Percentiles rank a stretch among this genome's conserved stretches.
Conservation (phyloP, 495 filamentous ascomycete species). For the Elaphomyces granulatus region DNA sequence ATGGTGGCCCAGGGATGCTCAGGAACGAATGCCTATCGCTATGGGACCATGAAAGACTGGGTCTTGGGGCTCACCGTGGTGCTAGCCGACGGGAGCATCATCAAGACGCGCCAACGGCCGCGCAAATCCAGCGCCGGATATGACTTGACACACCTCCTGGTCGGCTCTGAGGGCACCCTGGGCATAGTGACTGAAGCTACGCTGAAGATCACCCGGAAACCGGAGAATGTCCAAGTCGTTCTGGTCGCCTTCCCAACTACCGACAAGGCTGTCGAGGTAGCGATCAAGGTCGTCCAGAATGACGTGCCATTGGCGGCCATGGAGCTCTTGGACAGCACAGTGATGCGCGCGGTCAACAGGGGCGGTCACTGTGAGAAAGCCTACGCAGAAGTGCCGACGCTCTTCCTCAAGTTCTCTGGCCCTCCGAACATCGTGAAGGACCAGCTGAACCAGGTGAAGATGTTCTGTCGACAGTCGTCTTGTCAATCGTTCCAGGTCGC, state of each 20-base stretch:
- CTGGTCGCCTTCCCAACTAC: constrained; percentile 69
- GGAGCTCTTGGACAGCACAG: constrained; percentile 85
- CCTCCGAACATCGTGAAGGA: constrained; percentile 65
- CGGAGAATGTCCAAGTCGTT: constrained; percentile 65
- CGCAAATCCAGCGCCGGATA: constrained; percentile 78
- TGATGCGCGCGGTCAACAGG: constrained; percentile 85
- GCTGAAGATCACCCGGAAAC: constrained; percentile 68
- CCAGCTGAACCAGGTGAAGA: constrained; percentile 58
- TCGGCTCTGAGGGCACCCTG: constrained; percentile 86
- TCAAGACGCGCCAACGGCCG: constrained; percentile 54
- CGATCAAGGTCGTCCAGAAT: constrained; percentile 60
- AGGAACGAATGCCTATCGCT: constrained; percentile 86
- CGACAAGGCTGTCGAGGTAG: constrained; percentile 66
- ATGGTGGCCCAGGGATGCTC: constrained; percentile 94
- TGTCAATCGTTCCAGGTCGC: constrained; percentile 70
- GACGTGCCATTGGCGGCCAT: constrained; percentile 79
- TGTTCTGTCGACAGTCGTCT: constrained; percentile 46
- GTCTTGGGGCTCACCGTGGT: constrained; percentile 84
- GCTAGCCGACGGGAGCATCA: constrained; percentile 77
- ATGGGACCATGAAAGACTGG: constrained; percentile 96
- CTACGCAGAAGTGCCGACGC: constrained; percentile 69
- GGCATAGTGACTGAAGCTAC: constrained; percentile 80
- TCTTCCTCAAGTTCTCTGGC: constrained; percentile 92
- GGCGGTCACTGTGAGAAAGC: constrained; percentile 53
- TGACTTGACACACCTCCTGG: constrained; percentile 70